These are phyloP conservation scores for Phytophthora pini DNA, from an alignment of 352 stramenopile genomes.

Conservation along the genomic window DNA sequence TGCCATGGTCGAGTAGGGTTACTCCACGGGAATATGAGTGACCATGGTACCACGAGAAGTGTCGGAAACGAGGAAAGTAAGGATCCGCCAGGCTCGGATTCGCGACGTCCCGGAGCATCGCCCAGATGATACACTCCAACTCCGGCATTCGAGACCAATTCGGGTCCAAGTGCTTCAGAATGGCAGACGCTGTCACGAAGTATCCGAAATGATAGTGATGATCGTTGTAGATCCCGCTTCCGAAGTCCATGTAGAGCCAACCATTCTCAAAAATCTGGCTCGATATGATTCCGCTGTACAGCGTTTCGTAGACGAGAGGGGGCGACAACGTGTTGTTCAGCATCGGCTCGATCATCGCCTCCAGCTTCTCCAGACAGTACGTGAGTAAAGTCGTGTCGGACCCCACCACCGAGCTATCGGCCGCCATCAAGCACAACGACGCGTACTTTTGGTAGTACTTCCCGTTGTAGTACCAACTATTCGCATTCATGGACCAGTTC, in stretches of 20 bases:
- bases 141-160: slow-evolving; percentile 57
- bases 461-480: slow-evolving; percentile 81
- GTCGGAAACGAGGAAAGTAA: slow-evolving; percentile 74
- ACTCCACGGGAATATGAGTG: slow-evolving; percentile 80
- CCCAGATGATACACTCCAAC: slow-evolving; percentile 59
- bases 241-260: slow-evolving; percentile 67
- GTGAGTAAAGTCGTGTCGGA: slow-evolving; percentile 52
- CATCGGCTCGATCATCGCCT: slow-evolving; percentile 61
- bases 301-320: slow-evolving; percentile 68
- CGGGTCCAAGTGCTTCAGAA: slow-evolving; percentile 66
- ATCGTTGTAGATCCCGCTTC: slow-evolving; percentile 85
- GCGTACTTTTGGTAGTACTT: slow-evolving; percentile 85
- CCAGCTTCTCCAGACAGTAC: slow-evolving; percentile 64
- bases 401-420: slow-evolving; percentile 54
- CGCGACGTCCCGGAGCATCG: slow-evolving; percentile 73
- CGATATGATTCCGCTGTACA: slow-evolving; percentile 67
- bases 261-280: slow-evolving; percentile 50
- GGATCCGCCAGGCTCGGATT: slow-evolving; percentile 59
- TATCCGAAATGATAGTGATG: slow-evolving; percentile 87
- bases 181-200: slow-evolving; percentile 68
- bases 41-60: slow-evolving; percentile 79
- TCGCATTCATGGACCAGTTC: slow-evolving; percentile 53
- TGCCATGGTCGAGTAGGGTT: slow-evolving; percentile 61
- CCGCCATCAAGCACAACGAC: slow-evolving; percentile 73
- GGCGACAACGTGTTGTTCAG: slow-evolving; percentile 57